These are phyloP conservation scores for Hypomyces perniciosus DNA, from an alignment of 2,329 filamentous ascomycete genomes.

Conservation along the genomic window DNA sequence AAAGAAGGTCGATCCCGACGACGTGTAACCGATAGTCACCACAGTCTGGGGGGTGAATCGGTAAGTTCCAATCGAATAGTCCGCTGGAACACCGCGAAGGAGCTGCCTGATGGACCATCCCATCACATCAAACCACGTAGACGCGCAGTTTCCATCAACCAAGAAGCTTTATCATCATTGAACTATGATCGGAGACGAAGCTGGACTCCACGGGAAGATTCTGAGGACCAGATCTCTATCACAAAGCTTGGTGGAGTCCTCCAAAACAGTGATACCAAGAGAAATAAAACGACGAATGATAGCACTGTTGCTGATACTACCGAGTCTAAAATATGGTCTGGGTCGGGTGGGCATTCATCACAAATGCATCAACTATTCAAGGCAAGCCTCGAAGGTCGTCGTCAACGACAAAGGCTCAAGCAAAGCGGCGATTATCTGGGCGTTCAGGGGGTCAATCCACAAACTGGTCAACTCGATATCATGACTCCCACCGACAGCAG, in stretches of 20 bases:
- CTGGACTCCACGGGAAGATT: conserved; percentile 14
- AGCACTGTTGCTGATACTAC: neutral
- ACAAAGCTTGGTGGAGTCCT: conserved; percentile 7
- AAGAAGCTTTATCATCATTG: neutral
- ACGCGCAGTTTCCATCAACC: neutral
- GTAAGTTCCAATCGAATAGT: conserved; percentile 26
- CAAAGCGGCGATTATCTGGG: conserved; percentile 54
- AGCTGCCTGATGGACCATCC: conserved; percentile 13
- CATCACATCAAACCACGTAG: neutral
- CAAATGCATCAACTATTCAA: conserved; percentile 13
- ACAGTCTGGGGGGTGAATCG: conserved; percentile 16
- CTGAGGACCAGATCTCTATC: conserved; percentile 1
- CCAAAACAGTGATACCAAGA: neutral
- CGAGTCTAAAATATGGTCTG: neutral
- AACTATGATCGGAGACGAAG: conserved; percentile 16
- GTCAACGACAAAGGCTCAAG: conserved; percentile 40
- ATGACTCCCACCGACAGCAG: conserved; percentile 43
- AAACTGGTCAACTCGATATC: conserved; percentile 47
- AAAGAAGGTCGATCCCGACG: conserved; percentile 4
- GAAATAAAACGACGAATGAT: neutral
- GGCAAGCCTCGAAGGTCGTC: conserved; percentile 26
- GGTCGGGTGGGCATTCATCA: neutral
- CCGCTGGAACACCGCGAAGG: conserved; percentile 32
- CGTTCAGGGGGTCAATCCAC: conserved; percentile 52
- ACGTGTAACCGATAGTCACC: conserved; percentile 13